Conservation (phyloP, 805 yeast genomes). For the Schizosaccharomyces pombe region DNA sequence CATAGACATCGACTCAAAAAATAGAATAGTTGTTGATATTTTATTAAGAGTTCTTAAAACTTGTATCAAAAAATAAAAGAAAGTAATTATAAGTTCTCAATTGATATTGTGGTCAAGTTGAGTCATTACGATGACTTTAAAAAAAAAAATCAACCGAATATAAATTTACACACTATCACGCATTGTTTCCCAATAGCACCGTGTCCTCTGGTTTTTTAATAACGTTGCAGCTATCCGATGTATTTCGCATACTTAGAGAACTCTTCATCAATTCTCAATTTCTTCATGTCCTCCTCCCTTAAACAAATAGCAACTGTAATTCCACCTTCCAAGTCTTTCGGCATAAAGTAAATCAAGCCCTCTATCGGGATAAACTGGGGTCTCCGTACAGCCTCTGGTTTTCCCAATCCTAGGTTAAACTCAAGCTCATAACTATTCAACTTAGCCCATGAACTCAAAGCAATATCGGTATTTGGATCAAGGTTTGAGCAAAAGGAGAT, state of each 20-base stretch:
- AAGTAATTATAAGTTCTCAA: too few relatives aligned
- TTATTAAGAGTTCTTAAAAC: too few relatives aligned
- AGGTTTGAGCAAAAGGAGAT: neutral
- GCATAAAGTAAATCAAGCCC: slow-evolving; percentile 8
- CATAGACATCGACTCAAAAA: too few relatives aligned
- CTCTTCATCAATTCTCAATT: slow-evolving; percentile 3
- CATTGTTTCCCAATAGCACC: too few relatives aligned
- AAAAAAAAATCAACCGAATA: too few relatives aligned
- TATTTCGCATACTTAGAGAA: slow-evolving; percentile 6
- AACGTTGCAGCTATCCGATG: too few relatives aligned
- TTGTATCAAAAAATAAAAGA: too few relatives aligned
- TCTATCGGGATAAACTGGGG: slow-evolving; percentile 8
- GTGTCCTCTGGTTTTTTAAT: too few relatives aligned
- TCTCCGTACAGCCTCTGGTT: slow-evolving; percentile 7
- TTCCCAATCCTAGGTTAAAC: slow-evolving; percentile 8
- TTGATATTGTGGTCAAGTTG: too few relatives aligned
- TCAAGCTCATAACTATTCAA: slow-evolving; percentile 6
- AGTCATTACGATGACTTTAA: too few relatives aligned
- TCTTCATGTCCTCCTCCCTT: slow-evolving; percentile 6
- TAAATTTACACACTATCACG: too few relatives aligned
- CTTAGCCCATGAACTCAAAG: slow-evolving; percentile 10
- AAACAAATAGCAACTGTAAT: slow-evolving; percentile 6
- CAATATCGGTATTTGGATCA: neutral
- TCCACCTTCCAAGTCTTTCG: slow-evolving; percentile 8
- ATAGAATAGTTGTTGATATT: too few relatives aligned